Conservation (phyloP, 768 basidiomycete genomes). For the Lactarius akahatsu region DNA sequence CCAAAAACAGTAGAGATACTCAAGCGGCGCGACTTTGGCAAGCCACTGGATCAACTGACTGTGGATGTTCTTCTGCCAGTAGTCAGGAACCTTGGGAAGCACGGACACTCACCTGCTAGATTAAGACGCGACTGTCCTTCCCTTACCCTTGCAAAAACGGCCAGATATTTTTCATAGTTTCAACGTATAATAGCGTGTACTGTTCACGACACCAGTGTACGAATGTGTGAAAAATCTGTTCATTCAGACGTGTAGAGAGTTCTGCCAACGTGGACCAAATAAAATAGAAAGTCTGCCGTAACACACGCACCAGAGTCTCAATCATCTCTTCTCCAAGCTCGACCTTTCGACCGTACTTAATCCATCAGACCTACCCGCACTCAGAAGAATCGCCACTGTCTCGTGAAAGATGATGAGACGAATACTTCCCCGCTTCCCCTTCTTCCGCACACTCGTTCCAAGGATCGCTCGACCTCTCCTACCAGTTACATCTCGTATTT, state of each 20-base stretch:
- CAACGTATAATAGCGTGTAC: too few relatives aligned
- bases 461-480: slow-evolving; percentile 47
- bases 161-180: too few relatives aligned
- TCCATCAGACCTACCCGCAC: neutral
- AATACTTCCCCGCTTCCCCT: slow-evolving; percentile 46
- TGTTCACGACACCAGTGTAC: too few relatives aligned
- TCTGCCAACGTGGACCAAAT: too few relatives aligned
- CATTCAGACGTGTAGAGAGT: neutral
- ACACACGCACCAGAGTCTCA: neutral
- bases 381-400: neutral
- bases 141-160: too few relatives aligned
- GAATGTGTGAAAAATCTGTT: neutral
- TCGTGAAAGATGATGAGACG: slow-evolving; percentile 24
- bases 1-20: too few relatives aligned
- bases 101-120: too few relatives aligned
- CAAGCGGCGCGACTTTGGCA: too few relatives aligned
- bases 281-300: neutral
- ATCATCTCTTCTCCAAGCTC: neutral
- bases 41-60: too few relatives aligned
- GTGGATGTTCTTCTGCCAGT: too few relatives aligned
- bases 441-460: slow-evolving; percentile 47
- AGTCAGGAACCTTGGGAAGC: too few relatives aligned
- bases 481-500: slow-evolving; percentile 45
- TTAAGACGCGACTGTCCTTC: too few relatives aligned
- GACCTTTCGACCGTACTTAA: neutral